phyloP scores from a whole-genome alignment of 2,329 filamentous ascomycete species.

The Dactylellina cionopaga region DNA sequence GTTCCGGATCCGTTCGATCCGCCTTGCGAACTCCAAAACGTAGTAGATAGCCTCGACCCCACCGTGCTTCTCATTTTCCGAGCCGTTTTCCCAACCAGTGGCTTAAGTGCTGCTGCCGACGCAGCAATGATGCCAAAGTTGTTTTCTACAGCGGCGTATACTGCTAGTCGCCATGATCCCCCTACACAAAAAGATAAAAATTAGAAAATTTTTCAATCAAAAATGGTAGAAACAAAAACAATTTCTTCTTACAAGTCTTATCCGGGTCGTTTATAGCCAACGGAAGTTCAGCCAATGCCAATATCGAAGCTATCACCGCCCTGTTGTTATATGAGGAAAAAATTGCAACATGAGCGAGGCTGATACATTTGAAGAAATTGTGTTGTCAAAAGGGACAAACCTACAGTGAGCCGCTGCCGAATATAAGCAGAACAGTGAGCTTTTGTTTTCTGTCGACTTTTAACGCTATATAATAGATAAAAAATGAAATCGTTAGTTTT shows the following conservation, averaged over 20 bases:
- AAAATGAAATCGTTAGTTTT: not conserved
- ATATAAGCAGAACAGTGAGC: conserved; percentile 40
- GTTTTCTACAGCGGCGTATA: conserved; percentile 46
- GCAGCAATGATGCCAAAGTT: conserved; percentile 50
- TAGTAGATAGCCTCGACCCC: conserved; percentile 26
- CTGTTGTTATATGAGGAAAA: conserved; percentile 2
- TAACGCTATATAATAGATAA: conserved; percentile 7
- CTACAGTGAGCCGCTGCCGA: conserved; percentile 37
- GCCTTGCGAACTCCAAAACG: conserved; percentile 11
- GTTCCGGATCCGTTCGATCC: conserved; percentile 6
- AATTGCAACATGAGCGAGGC: conserved; percentile 41
- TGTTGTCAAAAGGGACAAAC: not conserved
- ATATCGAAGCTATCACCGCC: conserved; percentile 47
- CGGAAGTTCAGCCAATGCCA: conserved; percentile 46
- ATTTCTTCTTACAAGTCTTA: conserved; percentile 45
- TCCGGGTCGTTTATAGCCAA: conserved; percentile 50
- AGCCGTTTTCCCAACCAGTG: conserved; percentile 32
- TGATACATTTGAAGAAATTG: conserved; percentile 1
- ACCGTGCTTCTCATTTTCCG: conserved; percentile 26
- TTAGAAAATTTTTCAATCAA: not conserved
- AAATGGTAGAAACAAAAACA: conserved; percentile 4
- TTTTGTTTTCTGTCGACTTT: conserved; percentile 34
- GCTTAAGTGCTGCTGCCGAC: conserved; percentile 45
- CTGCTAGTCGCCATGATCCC: conserved; percentile 49
- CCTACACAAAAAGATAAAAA: too few species aligned